phyloP scores from a whole-genome alignment of 345 rosid genomes.

The Abelmoschus esculentus region DNA sequence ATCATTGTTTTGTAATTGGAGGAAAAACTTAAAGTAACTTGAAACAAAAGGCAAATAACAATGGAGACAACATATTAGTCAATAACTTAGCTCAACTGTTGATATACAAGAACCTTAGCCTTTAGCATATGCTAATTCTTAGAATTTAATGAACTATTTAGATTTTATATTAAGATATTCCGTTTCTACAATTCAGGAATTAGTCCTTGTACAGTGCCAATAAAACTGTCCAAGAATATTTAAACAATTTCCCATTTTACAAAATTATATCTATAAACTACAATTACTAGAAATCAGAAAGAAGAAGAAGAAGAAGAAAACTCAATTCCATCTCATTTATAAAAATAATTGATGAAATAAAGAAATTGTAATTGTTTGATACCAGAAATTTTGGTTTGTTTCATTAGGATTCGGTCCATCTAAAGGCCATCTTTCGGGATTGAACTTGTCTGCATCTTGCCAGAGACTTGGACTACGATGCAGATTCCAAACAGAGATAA shows the following conservation, averaged over 20 bases:
- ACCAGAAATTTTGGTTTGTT: constrained; percentile 25
- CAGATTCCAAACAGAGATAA: constrained; percentile 89
- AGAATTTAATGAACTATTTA: neutral
- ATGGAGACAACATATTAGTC: neutral
- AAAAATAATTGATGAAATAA: neutral
- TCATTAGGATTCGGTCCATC: constrained; percentile 97
- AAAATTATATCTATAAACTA: neutral
- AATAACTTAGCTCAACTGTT: neutral
- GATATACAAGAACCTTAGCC: no score
- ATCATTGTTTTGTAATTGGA: constrained; percentile 1
- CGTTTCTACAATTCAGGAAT: neutral
- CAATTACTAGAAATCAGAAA: neutral
- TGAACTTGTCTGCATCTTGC: constrained; percentile 71
- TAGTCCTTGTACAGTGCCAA: neutral
- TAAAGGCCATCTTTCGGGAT: constrained; percentile 95
- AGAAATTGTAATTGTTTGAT: neutral
- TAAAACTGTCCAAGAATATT: neutral
- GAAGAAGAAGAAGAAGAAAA: neutral
- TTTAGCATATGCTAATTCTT: neutral
- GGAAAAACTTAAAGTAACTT: neutral
- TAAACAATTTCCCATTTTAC: neutral
- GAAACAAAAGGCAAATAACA: neutral
- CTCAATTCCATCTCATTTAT: neutral
- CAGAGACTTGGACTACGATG: constrained; percentile 82
- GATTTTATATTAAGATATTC: neutral